Percentiles rank a stretch among this genome's conserved stretches.
These are phyloP conservation scores for Mimosa bimucronata DNA, from an alignment of 306 rosid species.

Conservation along the genomic window DNA sequence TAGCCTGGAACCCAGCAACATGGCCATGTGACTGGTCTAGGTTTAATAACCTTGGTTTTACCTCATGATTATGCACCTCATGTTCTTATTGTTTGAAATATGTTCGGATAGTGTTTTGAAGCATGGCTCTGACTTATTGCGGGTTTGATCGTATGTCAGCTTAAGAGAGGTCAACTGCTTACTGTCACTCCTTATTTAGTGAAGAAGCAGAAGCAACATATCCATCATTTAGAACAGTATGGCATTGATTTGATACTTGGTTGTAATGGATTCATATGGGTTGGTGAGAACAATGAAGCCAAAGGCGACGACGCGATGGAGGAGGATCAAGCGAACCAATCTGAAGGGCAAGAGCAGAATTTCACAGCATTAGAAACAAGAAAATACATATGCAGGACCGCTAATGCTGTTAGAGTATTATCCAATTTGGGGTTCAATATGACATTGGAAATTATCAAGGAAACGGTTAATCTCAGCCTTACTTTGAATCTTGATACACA, in stretches of 20 bases:
- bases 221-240: constrained; percentile 74
- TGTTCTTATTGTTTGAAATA: constrained; percentile 26
- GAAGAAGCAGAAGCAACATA: constrained; percentile 91
- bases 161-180: constrained; percentile 81
- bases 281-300: constrained; percentile 76
- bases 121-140: not conserved
- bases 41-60: too few relatives aligned
- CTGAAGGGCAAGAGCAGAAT: constrained; percentile 65
- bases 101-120: constrained; percentile 3
- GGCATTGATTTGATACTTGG: constrained; percentile 84
- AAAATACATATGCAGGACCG: constrained; percentile 72
- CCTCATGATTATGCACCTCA: not conserved
- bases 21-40: too few relatives aligned
- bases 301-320: constrained; percentile 63
- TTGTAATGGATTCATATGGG: constrained; percentile 89
- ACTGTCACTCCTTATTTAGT: constrained; percentile 74
- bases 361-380: constrained; percentile 63
- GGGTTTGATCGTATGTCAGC: constrained; percentile 51
- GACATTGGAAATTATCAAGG: constrained; percentile 64
- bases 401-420: constrained; percentile 77
- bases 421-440: constrained; percentile 68
- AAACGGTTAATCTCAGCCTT: constrained; percentile 60
- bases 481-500: constrained; percentile 62
- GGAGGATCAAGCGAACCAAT: constrained; percentile 59
- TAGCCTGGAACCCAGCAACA: too few relatives aligned